Conservation (phyloP, 352 stramenopile species). For the Phytopythium mirpurense region DNA sequence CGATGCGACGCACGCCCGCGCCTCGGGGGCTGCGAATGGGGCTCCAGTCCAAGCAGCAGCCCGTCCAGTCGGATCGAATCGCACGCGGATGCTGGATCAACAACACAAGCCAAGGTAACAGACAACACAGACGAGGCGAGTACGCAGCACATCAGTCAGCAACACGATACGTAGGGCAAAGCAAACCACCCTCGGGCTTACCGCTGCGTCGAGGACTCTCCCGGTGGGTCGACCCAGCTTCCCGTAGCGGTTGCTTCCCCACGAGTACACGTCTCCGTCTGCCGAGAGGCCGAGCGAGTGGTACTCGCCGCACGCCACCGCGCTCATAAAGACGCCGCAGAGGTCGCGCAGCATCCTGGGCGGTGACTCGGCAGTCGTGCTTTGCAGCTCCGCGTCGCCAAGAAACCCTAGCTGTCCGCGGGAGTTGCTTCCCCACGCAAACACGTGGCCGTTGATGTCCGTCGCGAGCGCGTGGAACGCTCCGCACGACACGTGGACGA, state of each 20-base stretch:
- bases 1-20: constrained; percentile 42
- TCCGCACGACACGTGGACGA: constrained; percentile 60
- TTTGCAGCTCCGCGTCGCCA: constrained; percentile 7
- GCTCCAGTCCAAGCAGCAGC: constrained; percentile 27
- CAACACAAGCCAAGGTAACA: not conserved
- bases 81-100: constrained; percentile 34
- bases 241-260: constrained; percentile 63
- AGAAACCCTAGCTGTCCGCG: constrained; percentile 46
- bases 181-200: too few relatives aligned
- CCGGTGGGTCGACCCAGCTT: constrained; percentile 48
- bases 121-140: not conserved
- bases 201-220: constrained; percentile 31
- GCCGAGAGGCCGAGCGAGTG: constrained; percentile 68
- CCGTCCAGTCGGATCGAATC: constrained; percentile 35
- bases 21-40: constrained; percentile 13
- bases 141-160: too few relatives aligned
- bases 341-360: constrained; percentile 37
- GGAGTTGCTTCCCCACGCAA: constrained; percentile 61
- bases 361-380: constrained; percentile 22
- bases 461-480: constrained; percentile 64
- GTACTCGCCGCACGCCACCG: constrained; percentile 65
- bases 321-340: constrained; percentile 48
- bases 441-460: constrained; percentile 73
- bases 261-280: constrained; percentile 55
- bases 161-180: too few relatives aligned